These are phyloP conservation scores for Guillardia theta DNA, from an alignment of 78 protist genomes.

Conservation along the genomic window DNA sequence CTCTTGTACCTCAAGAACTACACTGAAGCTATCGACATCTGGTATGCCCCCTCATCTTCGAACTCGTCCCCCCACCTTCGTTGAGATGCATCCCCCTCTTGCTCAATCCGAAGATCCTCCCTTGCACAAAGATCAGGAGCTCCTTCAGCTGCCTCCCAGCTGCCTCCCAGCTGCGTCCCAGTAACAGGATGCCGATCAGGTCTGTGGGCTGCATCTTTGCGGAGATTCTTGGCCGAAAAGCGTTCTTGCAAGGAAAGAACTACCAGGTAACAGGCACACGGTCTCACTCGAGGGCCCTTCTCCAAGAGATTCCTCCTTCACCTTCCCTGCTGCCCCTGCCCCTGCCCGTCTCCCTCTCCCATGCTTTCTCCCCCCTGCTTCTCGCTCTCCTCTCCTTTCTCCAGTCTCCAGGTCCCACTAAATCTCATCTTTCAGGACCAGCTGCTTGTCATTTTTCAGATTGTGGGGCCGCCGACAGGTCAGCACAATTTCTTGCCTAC, in stretches of 20 bases:
- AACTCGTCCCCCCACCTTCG: not conserved
- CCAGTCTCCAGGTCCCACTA: too few species aligned
- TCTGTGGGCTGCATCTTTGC: constrained; percentile 30
- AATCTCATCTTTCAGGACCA: too few species aligned
- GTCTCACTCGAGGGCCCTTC: too few species aligned
- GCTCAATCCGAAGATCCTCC: not conserved
- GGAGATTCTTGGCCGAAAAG: not conserved
- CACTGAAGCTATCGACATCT: not conserved
- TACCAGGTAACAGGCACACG: too few species aligned
- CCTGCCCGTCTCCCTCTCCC: too few species aligned
- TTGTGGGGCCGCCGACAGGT: too few species aligned
- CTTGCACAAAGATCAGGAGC: not conserved
- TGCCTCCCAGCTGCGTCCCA: not conserved
- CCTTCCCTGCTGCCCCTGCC: too few species aligned
- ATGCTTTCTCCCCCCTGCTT: too few species aligned
- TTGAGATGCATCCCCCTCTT: not conserved
- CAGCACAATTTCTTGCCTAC: too few species aligned
- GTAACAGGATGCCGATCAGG: not conserved
- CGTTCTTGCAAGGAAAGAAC: constrained; percentile 26
- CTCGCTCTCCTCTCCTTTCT: too few species aligned
- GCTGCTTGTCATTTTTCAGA: not conserved
- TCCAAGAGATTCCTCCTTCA: too few species aligned
- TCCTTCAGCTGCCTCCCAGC: not conserved
- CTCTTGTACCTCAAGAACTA: constrained; percentile 6
- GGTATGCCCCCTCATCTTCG: too few species aligned